phyloP scores from a whole-genome alignment of 2,329 filamentous ascomycete genomes.

The Colletotrichum endophyticum region DNA sequence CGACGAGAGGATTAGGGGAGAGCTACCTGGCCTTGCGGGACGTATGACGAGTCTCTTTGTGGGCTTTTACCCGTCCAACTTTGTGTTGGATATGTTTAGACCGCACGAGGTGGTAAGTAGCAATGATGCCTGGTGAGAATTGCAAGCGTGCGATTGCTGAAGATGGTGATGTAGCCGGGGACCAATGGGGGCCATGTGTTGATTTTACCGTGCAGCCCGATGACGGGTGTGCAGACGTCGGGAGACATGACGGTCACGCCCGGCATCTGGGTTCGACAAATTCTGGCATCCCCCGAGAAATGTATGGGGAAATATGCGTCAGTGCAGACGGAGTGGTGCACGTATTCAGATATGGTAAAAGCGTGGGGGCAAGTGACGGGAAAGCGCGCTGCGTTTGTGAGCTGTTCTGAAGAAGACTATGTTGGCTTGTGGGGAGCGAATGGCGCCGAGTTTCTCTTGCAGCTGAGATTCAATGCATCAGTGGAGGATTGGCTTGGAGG shows the following conservation, averaged over 20 bases:
- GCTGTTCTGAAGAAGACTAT: not conserved
- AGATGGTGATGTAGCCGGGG: not conserved
- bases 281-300: accelerated
- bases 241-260: not conserved
- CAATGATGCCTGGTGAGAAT: not conserved
- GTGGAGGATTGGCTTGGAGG: not conserved
- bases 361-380: not conserved
- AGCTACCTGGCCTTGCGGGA: not conserved
- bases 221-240: not conserved
- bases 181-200: not conserved
- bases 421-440: not conserved
- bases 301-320: not conserved
- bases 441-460: not conserved
- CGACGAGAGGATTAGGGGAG: not conserved
- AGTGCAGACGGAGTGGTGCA: not conserved
- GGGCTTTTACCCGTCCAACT: not conserved
- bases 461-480: not conserved
- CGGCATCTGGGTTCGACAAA: not conserved
- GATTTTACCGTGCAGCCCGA: not conserved
- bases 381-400: not conserved
- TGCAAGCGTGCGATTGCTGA: accelerated
- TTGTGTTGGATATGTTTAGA: not conserved
- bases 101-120: not conserved
- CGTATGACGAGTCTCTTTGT: not conserved
- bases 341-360: not conserved